A percentile compares a stretch with the other conserved stretches of the same genome.
These are phyloP conservation scores for Vigna nakashimae DNA, from an alignment of 306 rosid species.

Conservation along the genomic window DNA sequence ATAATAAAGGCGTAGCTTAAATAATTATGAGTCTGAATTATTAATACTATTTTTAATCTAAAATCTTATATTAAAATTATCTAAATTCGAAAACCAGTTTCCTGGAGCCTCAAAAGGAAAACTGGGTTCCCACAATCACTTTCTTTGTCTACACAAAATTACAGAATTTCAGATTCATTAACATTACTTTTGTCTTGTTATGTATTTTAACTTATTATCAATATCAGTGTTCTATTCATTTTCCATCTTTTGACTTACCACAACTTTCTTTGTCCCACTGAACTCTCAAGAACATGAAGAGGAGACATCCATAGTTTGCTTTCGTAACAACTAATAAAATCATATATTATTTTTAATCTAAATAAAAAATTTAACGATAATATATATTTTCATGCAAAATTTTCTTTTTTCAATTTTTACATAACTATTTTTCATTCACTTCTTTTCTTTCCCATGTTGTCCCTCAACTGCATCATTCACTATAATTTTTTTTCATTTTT, in stretches of 20 bases:
- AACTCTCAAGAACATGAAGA: slow-evolving; percentile 38
- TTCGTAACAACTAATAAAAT: too few species aligned
- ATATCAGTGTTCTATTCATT: slow-evolving; percentile 5
- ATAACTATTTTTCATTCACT: too few species aligned
- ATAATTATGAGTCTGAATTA: too few species aligned
- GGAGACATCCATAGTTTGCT: not conserved
- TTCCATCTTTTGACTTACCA: slow-evolving; percentile 41
- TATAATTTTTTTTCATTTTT: too few species aligned
- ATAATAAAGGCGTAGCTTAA: too few species aligned
- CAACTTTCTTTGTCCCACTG: slow-evolving; percentile 30
- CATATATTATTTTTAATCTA: too few species aligned
- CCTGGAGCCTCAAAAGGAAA: slow-evolving; percentile 82
- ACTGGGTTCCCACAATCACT: slow-evolving; percentile 46
- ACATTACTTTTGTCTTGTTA: slow-evolving; percentile 42
- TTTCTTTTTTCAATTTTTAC: too few species aligned
- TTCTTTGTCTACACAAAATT: slow-evolving; percentile 50
- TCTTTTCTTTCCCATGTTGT: too few species aligned
- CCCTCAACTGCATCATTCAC: too few species aligned
- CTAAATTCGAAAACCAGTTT: slow-evolving; percentile 37
- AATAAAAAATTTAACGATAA: too few species aligned
- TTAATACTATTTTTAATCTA: too few species aligned
- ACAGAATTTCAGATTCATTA: slow-evolving; percentile 47
- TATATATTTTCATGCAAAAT: too few species aligned
- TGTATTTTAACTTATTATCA: slow-evolving; percentile 23
- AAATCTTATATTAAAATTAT: not conserved